Percentiles rank a stretch among this genome's conserved stretches.
These are phyloP conservation scores for Dothiorella sarmentorum DNA, from an alignment of 2,329 filamentous ascomycete species.

Conservation along the genomic window DNA sequence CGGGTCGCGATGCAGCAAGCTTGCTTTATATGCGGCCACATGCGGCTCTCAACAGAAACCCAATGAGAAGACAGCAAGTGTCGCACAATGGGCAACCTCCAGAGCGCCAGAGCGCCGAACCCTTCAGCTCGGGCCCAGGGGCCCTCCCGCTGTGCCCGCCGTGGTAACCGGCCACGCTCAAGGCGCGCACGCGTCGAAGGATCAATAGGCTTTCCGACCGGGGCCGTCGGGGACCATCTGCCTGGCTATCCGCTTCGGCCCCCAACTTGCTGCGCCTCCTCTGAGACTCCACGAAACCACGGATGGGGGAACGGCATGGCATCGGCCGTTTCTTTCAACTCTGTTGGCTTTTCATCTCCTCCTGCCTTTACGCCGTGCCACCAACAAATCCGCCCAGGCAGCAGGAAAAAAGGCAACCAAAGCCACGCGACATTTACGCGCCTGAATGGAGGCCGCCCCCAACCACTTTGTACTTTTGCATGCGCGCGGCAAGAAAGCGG, in stretches of 20 bases:
- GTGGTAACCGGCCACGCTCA: not conserved
- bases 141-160: not conserved
- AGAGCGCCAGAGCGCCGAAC: not conserved
- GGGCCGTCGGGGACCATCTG: too few relatives aligned
- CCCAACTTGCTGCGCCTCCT: constrained; percentile 1
- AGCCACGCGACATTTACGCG: not conserved
- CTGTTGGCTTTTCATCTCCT: not conserved
- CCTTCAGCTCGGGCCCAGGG: not conserved
- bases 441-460: not conserved
- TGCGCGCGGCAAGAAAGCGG: constrained; percentile 3
- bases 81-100: too few relatives aligned
- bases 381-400: not conserved
- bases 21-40: not conserved
- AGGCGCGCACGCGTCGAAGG: not conserved
- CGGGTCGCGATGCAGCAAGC: not conserved
- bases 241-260: not conserved
- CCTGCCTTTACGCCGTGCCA: not conserved
- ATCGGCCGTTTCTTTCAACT: not conserved
- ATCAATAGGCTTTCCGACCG: constrained; percentile 15
- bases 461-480: not conserved
- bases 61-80: too few relatives aligned
- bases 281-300: not conserved
- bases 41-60: not conserved
- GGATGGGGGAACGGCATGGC: not conserved
- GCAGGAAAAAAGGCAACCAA: constrained; percentile 4